phyloP scores from a whole-genome alignment of 495 filamentous ascomycete genomes.

The Penicillium simplicissimum region DNA sequence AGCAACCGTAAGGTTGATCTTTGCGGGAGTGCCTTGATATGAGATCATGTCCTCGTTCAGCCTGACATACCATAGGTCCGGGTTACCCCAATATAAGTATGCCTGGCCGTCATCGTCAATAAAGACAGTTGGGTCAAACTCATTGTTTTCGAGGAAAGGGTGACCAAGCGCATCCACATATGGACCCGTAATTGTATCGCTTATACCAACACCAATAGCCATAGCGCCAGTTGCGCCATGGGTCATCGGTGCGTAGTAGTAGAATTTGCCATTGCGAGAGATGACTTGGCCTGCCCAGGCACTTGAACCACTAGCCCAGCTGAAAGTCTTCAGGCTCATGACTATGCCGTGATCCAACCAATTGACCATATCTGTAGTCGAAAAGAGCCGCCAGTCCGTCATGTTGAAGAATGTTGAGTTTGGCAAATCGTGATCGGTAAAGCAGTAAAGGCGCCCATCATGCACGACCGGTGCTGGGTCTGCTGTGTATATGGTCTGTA shows the following conservation, averaged over 20 bases:
- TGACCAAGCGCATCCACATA: conserved; percentile 31
- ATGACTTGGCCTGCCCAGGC: conserved; percentile 29
- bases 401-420: conserved; percentile 30
- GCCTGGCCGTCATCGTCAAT: conserved; percentile 28
- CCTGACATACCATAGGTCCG: conserved; percentile 31
- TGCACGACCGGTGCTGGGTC: conserved; percentile 33
- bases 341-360: conserved; percentile 29
- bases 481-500: conserved; percentile 28
- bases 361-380: conserved; percentile 33
- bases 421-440: conserved; percentile 32
- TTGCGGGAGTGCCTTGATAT: conserved; percentile 20
- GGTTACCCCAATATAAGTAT: conserved; percentile 30
- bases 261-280: conserved; percentile 33
- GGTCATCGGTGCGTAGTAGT: conserved; percentile 29
- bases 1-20: conserved; percentile 21
- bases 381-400: conserved; percentile 33
- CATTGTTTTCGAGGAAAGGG: conserved; percentile 27
- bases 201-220: conserved; percentile 30
- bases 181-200: conserved; percentile 30
- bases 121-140: conserved; percentile 33
- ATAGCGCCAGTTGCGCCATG: conserved; percentile 22
- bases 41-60: conserved; percentile 37
- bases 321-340: conserved; percentile 20
- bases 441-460: conserved; percentile 31
- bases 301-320: conserved; percentile 13